Base-by-base conservation (phyloP, 768 basidiomycete species). In the Hygrophorus russula region DNA sequence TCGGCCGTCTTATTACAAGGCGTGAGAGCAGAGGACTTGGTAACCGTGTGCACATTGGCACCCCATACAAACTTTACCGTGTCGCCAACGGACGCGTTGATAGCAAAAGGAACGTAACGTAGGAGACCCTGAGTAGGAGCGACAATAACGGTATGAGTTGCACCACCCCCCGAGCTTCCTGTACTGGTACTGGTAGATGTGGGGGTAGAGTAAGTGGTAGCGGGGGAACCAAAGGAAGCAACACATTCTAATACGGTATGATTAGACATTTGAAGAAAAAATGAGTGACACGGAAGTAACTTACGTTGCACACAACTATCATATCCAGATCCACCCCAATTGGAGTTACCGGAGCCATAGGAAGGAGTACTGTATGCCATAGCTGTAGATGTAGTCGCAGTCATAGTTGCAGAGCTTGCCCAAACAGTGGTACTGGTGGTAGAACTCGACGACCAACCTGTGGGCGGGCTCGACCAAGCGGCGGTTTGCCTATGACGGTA, bases 1-100 rank as follows among this genome's bases (percentile, higher is more conserved):
- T 75, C 73, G 15, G 56, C 46, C 15, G 80, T 73, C 64, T 78
- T 77, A 74, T 89, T 89, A 75, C 87, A 90, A 47, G 78, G 70
- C 3, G 62, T 56, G 46, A 85, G 68, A 36, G 66, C 56, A 0
- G 82, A 84, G 13, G 76, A 76, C 67, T 87, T 82, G 51, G 87
- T 89, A 53, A 88, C 87, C 27, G 84, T 88, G 68, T 87, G 85
- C 56, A 73, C 74, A 66, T 82, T 74, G 41, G 81, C 84, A 44
- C 73, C 71, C 85, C 85, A 90, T 61, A 78, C 67, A 67, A 78
- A 88, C 57, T 69, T 65, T 63, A 89, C 59, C 53, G 80, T 84
- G 60, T 87, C 84, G 43, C 85, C 85, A 46, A 80, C 73, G 27
- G 80, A 76, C 4, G 82, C 84, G 54, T 85, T 83, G 49, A 80